These are phyloP conservation scores for Jackrogersella minutella DNA, from an alignment of 495 filamentous ascomycete species.

Conservation along the genomic window DNA sequence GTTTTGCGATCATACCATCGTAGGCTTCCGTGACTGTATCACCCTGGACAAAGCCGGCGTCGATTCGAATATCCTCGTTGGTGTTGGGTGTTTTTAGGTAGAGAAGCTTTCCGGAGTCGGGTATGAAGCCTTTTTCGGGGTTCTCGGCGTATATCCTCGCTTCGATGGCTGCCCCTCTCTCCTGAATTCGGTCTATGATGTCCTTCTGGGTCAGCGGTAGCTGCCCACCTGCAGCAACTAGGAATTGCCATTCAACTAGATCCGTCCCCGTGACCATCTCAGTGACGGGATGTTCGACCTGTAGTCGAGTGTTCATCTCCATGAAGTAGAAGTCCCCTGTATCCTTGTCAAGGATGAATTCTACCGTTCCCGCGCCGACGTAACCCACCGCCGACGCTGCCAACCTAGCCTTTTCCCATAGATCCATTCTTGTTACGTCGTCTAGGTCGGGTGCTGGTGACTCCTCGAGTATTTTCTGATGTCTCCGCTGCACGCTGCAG, in stretches of 20 bases:
- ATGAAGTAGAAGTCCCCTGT: constrained; percentile 96
- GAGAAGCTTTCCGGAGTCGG: constrained; percentile 88
- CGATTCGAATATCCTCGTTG: constrained; percentile 80
- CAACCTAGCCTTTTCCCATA: constrained; percentile 92
- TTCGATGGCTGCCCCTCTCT: constrained; percentile 87
- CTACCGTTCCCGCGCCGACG: constrained; percentile 94
- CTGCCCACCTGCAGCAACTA: constrained; percentile 84
- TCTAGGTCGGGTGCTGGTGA: constrained; percentile 89
- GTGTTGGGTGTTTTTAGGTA: constrained; percentile 79
- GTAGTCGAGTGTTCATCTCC: constrained; percentile 98
- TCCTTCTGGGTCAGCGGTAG: constrained; percentile 88
- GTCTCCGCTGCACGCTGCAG: constrained; percentile 85
- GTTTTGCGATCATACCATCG: constrained; percentile 98
- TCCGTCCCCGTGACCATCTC: constrained; percentile 97
- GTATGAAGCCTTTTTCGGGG: constrained; percentile 86
- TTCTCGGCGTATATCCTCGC: constrained; percentile 97
- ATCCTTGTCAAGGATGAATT: constrained; percentile 99
- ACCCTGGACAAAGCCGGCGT: constrained; percentile 89
- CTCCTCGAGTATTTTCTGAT: constrained; percentile 98
- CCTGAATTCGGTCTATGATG: constrained; percentile 77
- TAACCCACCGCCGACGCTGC: constrained; percentile 94
- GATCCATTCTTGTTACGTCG: constrained; percentile 78
- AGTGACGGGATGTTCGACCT: constrained; percentile 97
- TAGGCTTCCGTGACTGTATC: constrained; percentile 96
- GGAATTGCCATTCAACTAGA: constrained; percentile 94